Evolutionary conservation across 192 early-diverging fungal genomes (phyloP).

Genomic region (Backusella macrospora): DNA sequence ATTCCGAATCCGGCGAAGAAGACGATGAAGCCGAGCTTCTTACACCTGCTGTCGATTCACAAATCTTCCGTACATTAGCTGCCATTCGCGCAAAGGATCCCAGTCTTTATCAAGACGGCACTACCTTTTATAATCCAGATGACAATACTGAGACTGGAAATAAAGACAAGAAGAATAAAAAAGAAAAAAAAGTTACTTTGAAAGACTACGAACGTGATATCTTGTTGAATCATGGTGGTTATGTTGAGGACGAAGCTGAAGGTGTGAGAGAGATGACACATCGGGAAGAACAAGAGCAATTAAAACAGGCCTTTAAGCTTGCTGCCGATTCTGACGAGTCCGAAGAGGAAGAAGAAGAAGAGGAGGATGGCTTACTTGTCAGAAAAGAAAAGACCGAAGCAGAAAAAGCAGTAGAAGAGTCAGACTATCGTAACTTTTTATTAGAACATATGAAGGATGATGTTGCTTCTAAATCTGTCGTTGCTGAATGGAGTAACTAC

Average conservation of each 20-base stretch:
- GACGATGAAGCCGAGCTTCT: constrained; percentile 81
- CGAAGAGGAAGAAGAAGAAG: constrained; percentile 27
- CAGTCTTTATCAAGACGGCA: constrained; percentile 77
- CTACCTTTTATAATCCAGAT: constrained; percentile 77
- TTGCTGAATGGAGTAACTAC: constrained; percentile 64
- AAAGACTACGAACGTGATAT: constrained; percentile 86
- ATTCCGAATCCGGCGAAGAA: constrained; percentile 75
- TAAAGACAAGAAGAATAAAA: constrained; percentile 56
- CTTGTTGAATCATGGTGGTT: constrained; percentile 66
- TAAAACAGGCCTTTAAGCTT: constrained; percentile 73
- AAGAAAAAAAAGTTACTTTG: constrained; percentile 73
- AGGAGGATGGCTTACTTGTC: constrained; percentile 71
- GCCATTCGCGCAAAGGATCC: constrained; percentile 77
- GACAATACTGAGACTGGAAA: constrained; percentile 61
- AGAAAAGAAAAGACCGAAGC: constrained; percentile 74
- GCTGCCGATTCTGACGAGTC: constrained; percentile 58
- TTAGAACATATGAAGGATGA: constrained; percentile 74
- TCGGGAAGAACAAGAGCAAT: constrained; percentile 81
- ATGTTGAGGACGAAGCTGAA: constrained; percentile 43
- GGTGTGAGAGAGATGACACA: constrained; percentile 65
- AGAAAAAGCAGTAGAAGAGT: constrained; percentile 81
- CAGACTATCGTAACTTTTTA: constrained; percentile 88
- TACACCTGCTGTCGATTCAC: constrained; percentile 87
- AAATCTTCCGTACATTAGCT: constrained; percentile 92
- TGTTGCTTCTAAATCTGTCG: constrained; percentile 51